Conservation (phyloP, 129 eudicot genomes). For the Arctium minus region DNA sequence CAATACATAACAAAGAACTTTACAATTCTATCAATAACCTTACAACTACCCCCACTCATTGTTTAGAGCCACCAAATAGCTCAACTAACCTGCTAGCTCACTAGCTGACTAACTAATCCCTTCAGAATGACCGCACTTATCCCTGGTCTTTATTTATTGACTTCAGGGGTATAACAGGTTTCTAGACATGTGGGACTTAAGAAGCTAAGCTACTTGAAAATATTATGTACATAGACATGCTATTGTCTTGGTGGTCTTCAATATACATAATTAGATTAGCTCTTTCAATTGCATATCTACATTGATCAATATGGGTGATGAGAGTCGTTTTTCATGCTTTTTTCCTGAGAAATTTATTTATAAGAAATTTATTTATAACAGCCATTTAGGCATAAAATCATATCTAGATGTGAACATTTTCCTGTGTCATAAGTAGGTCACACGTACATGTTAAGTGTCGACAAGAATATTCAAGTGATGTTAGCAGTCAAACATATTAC, state of each 20-base stretch:
- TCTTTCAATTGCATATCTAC: neutral
- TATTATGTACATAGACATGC: neutral
- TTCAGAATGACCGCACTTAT: neutral
- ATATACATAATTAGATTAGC: neutral
- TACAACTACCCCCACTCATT: too few species aligned
- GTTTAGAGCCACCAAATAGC: too few species aligned
- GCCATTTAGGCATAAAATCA: neutral
- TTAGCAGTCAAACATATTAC: neutral
- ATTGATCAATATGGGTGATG: neutral
- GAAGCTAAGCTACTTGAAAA: neutral
- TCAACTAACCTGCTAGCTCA: neutral
- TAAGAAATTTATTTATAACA: neutral
- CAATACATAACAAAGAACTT: too few species aligned
- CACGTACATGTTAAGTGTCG: neutral
- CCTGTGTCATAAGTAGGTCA: neutral
- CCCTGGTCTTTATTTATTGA: neutral
- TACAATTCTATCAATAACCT: too few species aligned
- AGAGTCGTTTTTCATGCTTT: neutral
- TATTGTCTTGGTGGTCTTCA: neutral
- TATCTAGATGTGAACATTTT: neutral
- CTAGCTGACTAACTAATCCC: neutral
- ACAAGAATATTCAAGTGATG: neutral
- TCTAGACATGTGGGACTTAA: neutral
- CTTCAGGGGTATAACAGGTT: neutral
- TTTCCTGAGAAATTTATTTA: neutral